phyloP scores from a whole-genome alignment of 768 basidiomycete genomes.

The Russula olivacea region DNA sequence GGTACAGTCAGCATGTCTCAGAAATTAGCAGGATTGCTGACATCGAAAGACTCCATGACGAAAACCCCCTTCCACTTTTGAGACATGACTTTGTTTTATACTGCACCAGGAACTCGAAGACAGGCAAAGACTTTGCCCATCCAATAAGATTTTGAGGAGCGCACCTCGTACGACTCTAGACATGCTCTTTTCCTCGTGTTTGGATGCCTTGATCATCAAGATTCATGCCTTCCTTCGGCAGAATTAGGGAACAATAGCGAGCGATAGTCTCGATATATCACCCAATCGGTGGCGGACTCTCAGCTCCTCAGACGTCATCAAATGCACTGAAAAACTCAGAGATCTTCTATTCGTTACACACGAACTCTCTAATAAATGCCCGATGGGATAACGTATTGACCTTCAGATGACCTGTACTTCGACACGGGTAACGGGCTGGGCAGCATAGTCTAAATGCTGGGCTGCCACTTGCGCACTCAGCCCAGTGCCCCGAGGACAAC shows the following conservation, averaged over 20 bases:
- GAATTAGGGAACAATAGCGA: neutral
- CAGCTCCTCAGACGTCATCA: too few species aligned
- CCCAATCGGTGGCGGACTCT: neutral
- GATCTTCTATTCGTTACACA: neutral
- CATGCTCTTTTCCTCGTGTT: neutral
- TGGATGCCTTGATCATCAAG: neutral
- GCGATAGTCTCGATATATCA: neutral
- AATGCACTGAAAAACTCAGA: too few species aligned
- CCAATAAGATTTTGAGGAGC: neutral
- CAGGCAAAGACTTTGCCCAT: too few species aligned
- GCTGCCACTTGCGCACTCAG: neutral
- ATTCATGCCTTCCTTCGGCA: neutral
- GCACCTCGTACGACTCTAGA: neutral
- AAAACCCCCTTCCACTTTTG: neutral
- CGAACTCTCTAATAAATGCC: neutral
- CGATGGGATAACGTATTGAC: neutral
- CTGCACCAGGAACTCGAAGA: neutral
- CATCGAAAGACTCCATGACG: neutral
- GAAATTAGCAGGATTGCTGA: neutral
- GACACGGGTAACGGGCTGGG: neutral
- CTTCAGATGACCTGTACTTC: neutral
- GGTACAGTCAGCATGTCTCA: too few species aligned
- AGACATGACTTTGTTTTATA: neutral
- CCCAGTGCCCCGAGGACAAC: neutral
- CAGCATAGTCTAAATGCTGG: neutral